Percentiles rank a stretch among this genome's conserved stretches.
Conservation (phyloP, 1,139 yeast species). For the Yamadazyma dendronema region DNA sequence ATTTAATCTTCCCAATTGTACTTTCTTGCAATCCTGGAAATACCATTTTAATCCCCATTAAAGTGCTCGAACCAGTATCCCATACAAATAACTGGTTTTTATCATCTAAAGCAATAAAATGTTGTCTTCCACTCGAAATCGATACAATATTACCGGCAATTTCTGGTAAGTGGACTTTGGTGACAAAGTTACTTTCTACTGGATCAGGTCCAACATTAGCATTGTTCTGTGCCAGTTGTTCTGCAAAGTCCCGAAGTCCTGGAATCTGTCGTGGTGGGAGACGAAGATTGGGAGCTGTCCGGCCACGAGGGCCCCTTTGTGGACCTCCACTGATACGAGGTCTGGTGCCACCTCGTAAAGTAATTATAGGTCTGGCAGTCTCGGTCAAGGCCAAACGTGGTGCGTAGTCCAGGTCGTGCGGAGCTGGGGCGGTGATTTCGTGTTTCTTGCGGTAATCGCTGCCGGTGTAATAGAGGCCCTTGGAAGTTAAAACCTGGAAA, state of each 20-base stretch:
- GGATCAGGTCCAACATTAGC: slow-evolving; percentile 2
- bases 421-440: slow-evolving; percentile 21
- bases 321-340: not conserved
- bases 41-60: slow-evolving; percentile 46
- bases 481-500: slow-evolving; percentile 55
- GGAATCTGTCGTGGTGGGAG: slow-evolving; percentile 22
- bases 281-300: slow-evolving; percentile 20
- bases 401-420: slow-evolving; percentile 11
- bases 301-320: slow-evolving; percentile 2
- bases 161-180: slow-evolving; percentile 26
- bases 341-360: not conserved
- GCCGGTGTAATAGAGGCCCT: slow-evolving; percentile 59
- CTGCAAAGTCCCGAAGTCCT: slow-evolving; percentile 9
- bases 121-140: slow-evolving; percentile 65
- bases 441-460: slow-evolving; percentile 39
- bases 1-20: slow-evolving; percentile 46
- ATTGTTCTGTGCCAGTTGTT: not conserved
- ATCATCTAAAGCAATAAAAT: slow-evolving; percentile 62
- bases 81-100: slow-evolving; percentile 55
- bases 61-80: slow-evolving; percentile 50
- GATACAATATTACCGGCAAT: slow-evolving; percentile 32
- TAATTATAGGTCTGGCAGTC: not conserved
- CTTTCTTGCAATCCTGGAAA: slow-evolving; percentile 27
- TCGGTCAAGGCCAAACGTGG: not conserved
- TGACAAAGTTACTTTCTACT: slow-evolving; percentile 30